Base-by-base conservation (phyloP, 768 basidiomycete genomes). In the Psilocybe cyanescens region DNA sequence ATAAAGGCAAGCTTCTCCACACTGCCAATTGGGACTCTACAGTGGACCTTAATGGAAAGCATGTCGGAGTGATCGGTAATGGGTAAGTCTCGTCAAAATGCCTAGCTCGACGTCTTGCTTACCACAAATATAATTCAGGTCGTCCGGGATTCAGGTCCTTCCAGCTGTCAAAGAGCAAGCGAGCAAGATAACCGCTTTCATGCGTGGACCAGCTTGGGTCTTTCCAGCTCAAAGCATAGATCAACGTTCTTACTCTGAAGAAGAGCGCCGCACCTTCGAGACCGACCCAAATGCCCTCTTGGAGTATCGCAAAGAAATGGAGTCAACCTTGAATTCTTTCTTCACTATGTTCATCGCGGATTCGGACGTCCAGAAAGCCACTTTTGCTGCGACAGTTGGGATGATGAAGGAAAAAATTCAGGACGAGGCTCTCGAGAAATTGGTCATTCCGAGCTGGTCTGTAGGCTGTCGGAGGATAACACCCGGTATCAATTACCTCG, bases 371-470 rank as follows among this genome's bases (percentile, higher is more conserved):
- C 81, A 83, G 61, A 61, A 68, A 50, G 66, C 63, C 4, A 69
- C 67, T 1, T 69, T 62, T 0, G 64, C 51, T 8, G 62, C 48
- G 2, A 72, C 80, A 64, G 61, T 60, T 7, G 69, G 65, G 8
- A 63, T 72, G 47, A 84, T 86, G 82, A 66, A 72, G 35, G 70
- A 73, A 49, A 78, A 77, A 57, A 70, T 86, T 8, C 50, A 62
- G 33, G 76, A 74, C 16, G 74, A 77, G 61, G 79, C 75, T 54
- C 80, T 86, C 45, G 75, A 76, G 12, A 78, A 78, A 14, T 68
- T 76, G 37, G 33, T 78, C 35, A 72, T 76, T 16, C 76, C 75
- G 0, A 66, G 62, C 4, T 78, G 72, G 63, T 69, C 67, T 17
- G 68, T 76, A 0, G 75, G 76, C 1, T 78, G 76, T 56, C 58